Evolutionary conservation across 495 filamentous ascomycete genomes (phyloP), one percentile per base, ranked within the genome.

Genomic region (Chaetomium fimeti): DNA sequence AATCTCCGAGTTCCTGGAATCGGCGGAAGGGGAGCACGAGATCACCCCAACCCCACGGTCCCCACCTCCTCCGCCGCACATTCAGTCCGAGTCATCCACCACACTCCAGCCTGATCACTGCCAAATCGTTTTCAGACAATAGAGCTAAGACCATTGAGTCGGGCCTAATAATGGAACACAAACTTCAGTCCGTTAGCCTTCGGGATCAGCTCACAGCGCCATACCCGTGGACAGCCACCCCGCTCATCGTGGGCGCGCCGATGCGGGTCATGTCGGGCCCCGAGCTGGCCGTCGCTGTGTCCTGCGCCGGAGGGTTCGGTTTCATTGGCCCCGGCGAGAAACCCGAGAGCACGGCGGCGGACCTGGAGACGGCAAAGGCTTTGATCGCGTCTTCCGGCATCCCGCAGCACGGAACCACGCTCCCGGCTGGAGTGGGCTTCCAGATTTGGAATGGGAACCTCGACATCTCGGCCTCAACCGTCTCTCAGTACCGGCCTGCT

Each of bases 371-470:
- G 67, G 92, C 76, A 84, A 83, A 66, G 25, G 8, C 18, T 1
- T 82, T 91, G 0, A 79, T 88, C 8, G 69, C 81, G 22, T 68
- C 82, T n/a, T 49, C 58, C 22, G 80, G 25, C 79, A 86, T 47
- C 71, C 80, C 49, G 88, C 83, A 78, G 77, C 91, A 87, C 77
- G 84, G 81, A 80, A 86, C 71, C 89, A 15, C 90, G 64, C 94
- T 98, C 74, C 93, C 87, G 64, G 88, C 97, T 32, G 97, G 97
- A 77, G 83, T 97, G 56, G 97, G 92, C 49, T 89, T 97, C 53
- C 89, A 88, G 70, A 88, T 91, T 16, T 89, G 93, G 74, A 92
- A 96, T 62, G 91, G 93, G 56, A 87, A 92, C 55, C 68, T 89
- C 15, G 61, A 77, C 0, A 60, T 68, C 11, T 81, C 84, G 2